Evolutionary conservation across 1,284 basidiomycete genomes (phyloP), one percentile per base, ranked within the genome.

Genomic region (Tilletia walkeri): DNA sequence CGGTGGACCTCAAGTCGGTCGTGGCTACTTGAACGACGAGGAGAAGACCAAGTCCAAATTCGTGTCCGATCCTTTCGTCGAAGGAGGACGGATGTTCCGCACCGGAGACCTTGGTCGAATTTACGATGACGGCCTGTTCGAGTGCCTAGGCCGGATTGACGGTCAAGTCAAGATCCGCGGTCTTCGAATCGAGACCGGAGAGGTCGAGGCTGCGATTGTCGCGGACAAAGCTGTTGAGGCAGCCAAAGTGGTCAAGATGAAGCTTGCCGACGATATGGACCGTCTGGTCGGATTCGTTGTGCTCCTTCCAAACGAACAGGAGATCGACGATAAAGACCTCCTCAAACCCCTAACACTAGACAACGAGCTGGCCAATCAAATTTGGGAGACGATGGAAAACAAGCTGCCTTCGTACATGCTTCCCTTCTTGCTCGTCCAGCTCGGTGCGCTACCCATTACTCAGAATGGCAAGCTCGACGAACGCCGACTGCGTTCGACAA

Each of bases 131-230:
- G 56, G 56, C 12, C 56, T 12, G 56, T 12, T 59, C 16, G n/a
- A 59, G 56, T 20, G 18, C 14, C 56, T 59, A 24, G 56, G 56
- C n/a, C 48, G 48, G 16, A 14, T 14, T 20, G 48, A 50, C 48
- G 48, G 16, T 14, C 48, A 50, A 20, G 20, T 59, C 56, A 59
- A 59, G 56, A n/a, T 59, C 56, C 56, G 56, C 14, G 56, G 56
- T 59, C 56, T 20, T 12, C 56, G 56, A 12, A 59, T 59, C 56
- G 56, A 59, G n/a, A n/a, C 30, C 14, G 56, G 56, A 59, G 56
- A 59, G 24, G 56, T 59, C n/a, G 56, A 59, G 56, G 12, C 56
- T n/a, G 56, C 56, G n/a, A 34, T 34, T 24, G 24, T 24, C 14
- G 18, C 56, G 12, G n/a, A 20, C 56, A 34, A 59, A 14, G 24